Evolutionary conservation across 106 monocot species (phyloP), one percentile per base, ranked within the genome.

Genomic region (Dendrobium chrysotoxum): DNA sequence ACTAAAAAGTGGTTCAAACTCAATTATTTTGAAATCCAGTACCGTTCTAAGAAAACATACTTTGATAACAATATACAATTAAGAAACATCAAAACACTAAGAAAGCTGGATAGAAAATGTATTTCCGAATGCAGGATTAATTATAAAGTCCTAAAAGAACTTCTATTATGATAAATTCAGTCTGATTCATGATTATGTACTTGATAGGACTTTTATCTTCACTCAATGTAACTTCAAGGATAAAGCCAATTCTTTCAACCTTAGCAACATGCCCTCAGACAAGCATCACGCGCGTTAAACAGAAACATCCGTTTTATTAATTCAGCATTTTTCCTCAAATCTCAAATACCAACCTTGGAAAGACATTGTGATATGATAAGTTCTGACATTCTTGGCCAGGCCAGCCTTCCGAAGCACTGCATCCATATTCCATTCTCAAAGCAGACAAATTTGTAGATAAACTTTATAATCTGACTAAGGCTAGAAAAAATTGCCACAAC

Each of bases 301-400:
- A 9, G 6, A 46, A 21, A 74, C 9, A 41, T 40, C 74, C 20
- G 20, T 74, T 40, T n/a, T 16, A 74, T 40, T 70, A 74, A 74
- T 74, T 40, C 15, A 47, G 47, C 26, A 76, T 46, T 76, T 74
- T 76, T 26, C 16, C 25, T 40, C 75, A 85, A 78, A 45, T 50
- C 54, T 67, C 26, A 17, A 20, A 77, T 47, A 79, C 86, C 35
- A 57, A 97, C 97, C 94, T 97, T 90, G 41, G 97, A 97, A 58
- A 97, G 92, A 80, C 86, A 97, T 77, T 72, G 86, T 61, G 81
- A 88, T 79, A 99, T 91, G 50, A 95, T 88, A 30, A 93, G 85
- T 53, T 95, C 93, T 77, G 95, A 88, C 75, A 93, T 93, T 83
- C 89, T 89, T 85, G 91, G 41, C 98, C 95, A 99, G 25, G 90